Evolutionary conservation across 2,329 filamentous ascomycete genomes (phyloP), one percentile per base, ranked within the genome.

Genomic region (Ilyonectria robusta): DNA sequence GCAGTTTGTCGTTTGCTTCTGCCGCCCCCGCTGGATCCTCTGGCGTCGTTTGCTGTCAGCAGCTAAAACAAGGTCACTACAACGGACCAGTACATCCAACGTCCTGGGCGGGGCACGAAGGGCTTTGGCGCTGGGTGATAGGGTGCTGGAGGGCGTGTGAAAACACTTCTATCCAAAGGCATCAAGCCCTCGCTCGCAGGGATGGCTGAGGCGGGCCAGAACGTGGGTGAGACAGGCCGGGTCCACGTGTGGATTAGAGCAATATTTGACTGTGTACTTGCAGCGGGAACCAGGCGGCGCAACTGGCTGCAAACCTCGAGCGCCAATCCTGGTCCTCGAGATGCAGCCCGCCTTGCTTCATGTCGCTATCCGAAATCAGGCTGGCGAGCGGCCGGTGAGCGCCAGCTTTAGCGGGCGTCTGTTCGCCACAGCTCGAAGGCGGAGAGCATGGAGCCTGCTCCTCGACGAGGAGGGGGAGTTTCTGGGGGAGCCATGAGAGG

Each of bases 301-400:
- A 53, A 53, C 50, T 53, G 31, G 9, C 50, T n/a, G 31, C 19
- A 31, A 37, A 53, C 50, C 33, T 19, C n/a, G n/a, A 11, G 17
- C 26, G 33, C 48, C 26, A 51, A 51, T 33, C 50, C 50, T 8
- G 17, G 15, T n/a, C 17, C 50, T 5, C 33, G 31, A 2, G 8
- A n/a, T 11, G 6, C 5, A 19, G 31, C 50, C 15, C 50, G 50
- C 29, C 31, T 15, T 33, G 50, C 31, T 35, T 35, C 50, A 35
- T 53, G 50, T 35, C 29, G 50, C n/a, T 53, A 53, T 53, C 50
- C 50, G 50, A 21, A 35, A 33, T 53, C 50, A 35, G 29, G 31
- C 40, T n/a, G 40, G 40, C n/a, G 5, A 42, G 40, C 15, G 15
- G 40, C 40, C 40, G 8, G 15, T 17, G 40, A 42, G 40, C 15